Percentiles rank a stretch among this genome's conserved stretches.
Conservation (phyloP, 108 stramenopile species). For the Nitzschia palea region DNA sequence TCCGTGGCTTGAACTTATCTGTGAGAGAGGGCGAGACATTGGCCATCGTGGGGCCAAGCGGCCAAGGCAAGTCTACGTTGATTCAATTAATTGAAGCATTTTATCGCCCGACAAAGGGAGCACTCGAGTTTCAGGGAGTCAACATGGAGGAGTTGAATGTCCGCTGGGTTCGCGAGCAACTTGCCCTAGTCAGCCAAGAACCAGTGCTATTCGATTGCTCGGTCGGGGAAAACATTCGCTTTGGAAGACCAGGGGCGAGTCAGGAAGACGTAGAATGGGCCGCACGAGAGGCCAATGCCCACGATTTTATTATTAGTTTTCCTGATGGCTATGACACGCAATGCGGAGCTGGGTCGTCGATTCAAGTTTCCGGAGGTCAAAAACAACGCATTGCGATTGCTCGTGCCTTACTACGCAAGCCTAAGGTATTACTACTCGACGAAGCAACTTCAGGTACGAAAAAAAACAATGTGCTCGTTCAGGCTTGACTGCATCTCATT, state of each 20-base stretch:
- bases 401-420: conserved; percentile 56
- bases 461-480: neutral
- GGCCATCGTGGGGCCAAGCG: conserved; percentile 68
- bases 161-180: conserved; percentile 55
- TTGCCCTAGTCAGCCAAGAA: conserved; percentile 54
- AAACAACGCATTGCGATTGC: conserved; percentile 87
- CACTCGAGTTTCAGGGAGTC: conserved; percentile 61
- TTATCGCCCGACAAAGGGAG: conserved; percentile 69
- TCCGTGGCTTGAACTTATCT: conserved; percentile 47
- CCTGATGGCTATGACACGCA: conserved; percentile 67
- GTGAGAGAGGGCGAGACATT: conserved; percentile 64
- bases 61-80: conserved; percentile 26
- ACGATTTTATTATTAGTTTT: conserved; percentile 64
- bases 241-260: conserved; percentile 53
- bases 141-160: conserved; percentile 75
- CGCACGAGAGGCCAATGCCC: conserved; percentile 78
- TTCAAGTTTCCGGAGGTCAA: conserved; percentile 57
- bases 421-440: conserved; percentile 57
- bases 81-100: conserved; percentile 51
- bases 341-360: conserved; percentile 19
- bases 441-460: conserved; percentile 47
- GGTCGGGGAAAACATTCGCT: conserved; percentile 83
- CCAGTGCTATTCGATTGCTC: conserved; percentile 75
- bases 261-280: conserved; percentile 59
- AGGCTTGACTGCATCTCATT: neutral